Evolutionary conservation across 108 stramenopile genomes (phyloP).

Genomic region (Bacterosira constricta): DNA sequence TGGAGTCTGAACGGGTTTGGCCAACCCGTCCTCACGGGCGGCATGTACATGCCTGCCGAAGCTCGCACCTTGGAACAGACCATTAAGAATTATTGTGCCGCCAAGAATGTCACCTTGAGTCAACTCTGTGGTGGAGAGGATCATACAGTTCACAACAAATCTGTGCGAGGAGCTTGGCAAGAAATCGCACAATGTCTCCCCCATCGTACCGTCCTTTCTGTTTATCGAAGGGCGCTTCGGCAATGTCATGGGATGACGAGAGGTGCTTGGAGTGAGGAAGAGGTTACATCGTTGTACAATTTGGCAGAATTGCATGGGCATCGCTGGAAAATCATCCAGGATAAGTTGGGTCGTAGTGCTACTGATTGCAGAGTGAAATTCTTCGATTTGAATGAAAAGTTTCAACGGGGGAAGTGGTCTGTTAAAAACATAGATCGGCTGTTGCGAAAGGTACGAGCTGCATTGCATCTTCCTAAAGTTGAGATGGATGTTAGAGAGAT

Average conservation of each 20-base stretch:
- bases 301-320: constrained; percentile 66
- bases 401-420: constrained; percentile 75
- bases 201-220: constrained; percentile 76
- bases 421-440: constrained; percentile 62
- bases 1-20: constrained; percentile 72
- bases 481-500: constrained; percentile 60
- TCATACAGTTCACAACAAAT: constrained; percentile 56
- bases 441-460: constrained; percentile 55
- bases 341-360: constrained; percentile 70
- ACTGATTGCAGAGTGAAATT: constrained; percentile 80
- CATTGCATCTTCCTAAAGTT: constrained; percentile 39
- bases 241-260: constrained; percentile 74
- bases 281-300: constrained; percentile 45
- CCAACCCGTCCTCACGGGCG: constrained; percentile 53
- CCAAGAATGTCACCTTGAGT: constrained; percentile 53
- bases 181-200: constrained; percentile 80
- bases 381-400: constrained; percentile 61
- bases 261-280: constrained; percentile 75
- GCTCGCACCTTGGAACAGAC: constrained; percentile 49
- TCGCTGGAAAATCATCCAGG: constrained; percentile 73
- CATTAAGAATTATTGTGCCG: constrained; percentile 69
- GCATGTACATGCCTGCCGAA: constrained; percentile 71
- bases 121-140: constrained; percentile 79
- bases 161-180: constrained; percentile 83
- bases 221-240: constrained; percentile 81